Evolutionary conservation across 768 basidiomycete species (phyloP), one percentile per base, ranked within the genome.

Genomic region (Leccinum uliginosum): DNA sequence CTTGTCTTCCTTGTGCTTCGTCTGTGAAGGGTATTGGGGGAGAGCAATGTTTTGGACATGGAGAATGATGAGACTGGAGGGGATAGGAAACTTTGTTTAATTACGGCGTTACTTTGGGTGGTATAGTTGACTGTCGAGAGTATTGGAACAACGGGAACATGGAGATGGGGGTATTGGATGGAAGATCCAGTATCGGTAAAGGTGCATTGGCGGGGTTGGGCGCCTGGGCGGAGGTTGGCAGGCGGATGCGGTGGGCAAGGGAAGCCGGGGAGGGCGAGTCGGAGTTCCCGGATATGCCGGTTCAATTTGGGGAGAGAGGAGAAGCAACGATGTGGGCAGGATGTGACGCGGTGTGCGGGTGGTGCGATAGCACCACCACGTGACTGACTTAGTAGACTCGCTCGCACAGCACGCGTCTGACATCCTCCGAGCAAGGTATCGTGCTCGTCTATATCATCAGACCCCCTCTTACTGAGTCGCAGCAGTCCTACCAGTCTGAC

Each of bases 291-390:
- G 81, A 79, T 12, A 86, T 67, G 9, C 87, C 89, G 4, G 89
- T 89, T 17, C 79, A 77, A 66, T 88, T 89, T 2, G 88, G 88
- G 1, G 88, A 91, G 51, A 91, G 72, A 2, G 88, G 85, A 0
- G 83, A 83, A 2, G 86, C 83, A 57, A 87, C 80, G 58, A 91
- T 89, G 46, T 87, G 86, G 4, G 86, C 90, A 91, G 54, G 78
- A 77, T 0, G 77, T 78, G 30, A 83, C 75, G 58, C 89, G 83
- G 74, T 92, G 91, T 0, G 84, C 14, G 34, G 50, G 43, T 45
- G 53, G 21, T 7, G 32, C 10, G 12, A 45, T 14, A 19, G 24
- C 57, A 63, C 62, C 64, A 62, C 62, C 62, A 63, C 35, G 19
- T 21, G 21, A 23, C 5, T 56, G 58, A 1, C 68, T 88, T 6